Percentiles rank a stretch among this genome's conserved stretches.
Conservation (phyloP, 2,329 filamentous ascomycete genomes). For the Aspergillus japonicus region DNA sequence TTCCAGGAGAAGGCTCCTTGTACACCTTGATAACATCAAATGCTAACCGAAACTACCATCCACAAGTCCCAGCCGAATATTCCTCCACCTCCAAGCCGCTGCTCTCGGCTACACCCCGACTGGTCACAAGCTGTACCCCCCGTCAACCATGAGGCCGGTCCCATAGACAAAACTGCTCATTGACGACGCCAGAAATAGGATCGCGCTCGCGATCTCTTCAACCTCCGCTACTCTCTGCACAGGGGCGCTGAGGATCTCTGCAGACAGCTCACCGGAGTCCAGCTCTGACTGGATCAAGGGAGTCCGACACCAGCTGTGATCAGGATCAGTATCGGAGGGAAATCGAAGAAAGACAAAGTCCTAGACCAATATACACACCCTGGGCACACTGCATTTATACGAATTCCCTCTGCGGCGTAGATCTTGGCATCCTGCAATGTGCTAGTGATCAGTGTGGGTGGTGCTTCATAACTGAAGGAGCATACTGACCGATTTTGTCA, state of each 20-base stretch:
- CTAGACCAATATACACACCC: constrained; percentile 38
- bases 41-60: no score
- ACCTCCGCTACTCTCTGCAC: constrained; percentile 46
- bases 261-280: neutral
- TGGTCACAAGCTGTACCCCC: neutral
- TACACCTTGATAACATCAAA: no score
- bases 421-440: constrained; percentile 47
- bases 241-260: constrained; percentile 25
- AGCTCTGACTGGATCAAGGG: neutral
- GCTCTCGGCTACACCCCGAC: neutral
- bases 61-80: no score
- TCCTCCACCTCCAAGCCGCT: no score
- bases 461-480: neutral
- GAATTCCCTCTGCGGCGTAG: constrained; percentile 53
- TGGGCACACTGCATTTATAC: constrained; percentile 63
- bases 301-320: neutral
- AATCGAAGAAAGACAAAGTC: neutral
- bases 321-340: neutral
- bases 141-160: constrained; percentile 10
- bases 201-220: constrained; percentile 55
- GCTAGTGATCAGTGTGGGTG: neutral
- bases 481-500: neutral
- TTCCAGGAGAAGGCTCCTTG: no score
- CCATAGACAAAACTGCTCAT: constrained; percentile 57
- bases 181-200: constrained; percentile 52